These are phyloP conservation scores for Tulasnella calospora DNA, from an alignment of 768 basidiomycete species.

Conservation along the genomic window DNA sequence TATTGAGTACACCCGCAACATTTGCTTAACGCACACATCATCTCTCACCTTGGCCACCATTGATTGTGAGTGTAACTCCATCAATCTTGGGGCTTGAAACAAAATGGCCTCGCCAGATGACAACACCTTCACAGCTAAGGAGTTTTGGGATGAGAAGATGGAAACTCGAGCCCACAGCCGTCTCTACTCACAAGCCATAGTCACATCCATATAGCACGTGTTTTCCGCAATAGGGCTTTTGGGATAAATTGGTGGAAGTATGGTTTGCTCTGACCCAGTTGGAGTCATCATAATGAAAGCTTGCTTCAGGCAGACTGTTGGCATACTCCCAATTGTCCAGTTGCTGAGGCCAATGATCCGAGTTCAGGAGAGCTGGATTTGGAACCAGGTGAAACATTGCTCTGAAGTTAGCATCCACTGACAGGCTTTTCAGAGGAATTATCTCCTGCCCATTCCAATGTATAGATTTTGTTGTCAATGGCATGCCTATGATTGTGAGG, in stretches of 20 bases:
- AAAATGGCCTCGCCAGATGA: slow-evolving; percentile 82
- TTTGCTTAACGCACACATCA: not conserved
- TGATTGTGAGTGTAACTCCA: slow-evolving; percentile 67
- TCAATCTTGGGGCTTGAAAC: slow-evolving; percentile 53
- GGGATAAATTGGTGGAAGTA: slow-evolving; percentile 67
- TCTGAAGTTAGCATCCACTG: not conserved
- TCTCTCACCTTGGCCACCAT: slow-evolving; percentile 65
- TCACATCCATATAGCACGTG: slow-evolving; percentile 80
- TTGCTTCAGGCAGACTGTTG: slow-evolving; percentile 70
- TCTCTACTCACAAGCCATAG: slow-evolving; percentile 65
- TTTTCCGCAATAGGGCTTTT: slow-evolving; percentile 65
- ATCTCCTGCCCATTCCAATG: slow-evolving; percentile 67
- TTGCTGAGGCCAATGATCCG: slow-evolving; percentile 33
- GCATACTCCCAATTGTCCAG: slow-evolving; percentile 68
- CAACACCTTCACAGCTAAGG: slow-evolving; percentile 72
- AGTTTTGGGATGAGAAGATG: not conserved
- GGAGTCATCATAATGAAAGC: slow-evolving; percentile 53
- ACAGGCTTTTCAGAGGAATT: not conserved
- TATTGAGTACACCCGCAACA: not conserved
- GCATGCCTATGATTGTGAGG: slow-evolving; percentile 61
- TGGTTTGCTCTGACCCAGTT: slow-evolving; percentile 64
- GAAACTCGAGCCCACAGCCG: not conserved
- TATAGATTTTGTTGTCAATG: slow-evolving; percentile 39
- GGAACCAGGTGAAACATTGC: not conserved
- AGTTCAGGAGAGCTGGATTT: not conserved